These are phyloP conservation scores for Fusarium sp. DNA, from an alignment of 2,329 filamentous ascomycete species.

Conservation along the genomic window DNA sequence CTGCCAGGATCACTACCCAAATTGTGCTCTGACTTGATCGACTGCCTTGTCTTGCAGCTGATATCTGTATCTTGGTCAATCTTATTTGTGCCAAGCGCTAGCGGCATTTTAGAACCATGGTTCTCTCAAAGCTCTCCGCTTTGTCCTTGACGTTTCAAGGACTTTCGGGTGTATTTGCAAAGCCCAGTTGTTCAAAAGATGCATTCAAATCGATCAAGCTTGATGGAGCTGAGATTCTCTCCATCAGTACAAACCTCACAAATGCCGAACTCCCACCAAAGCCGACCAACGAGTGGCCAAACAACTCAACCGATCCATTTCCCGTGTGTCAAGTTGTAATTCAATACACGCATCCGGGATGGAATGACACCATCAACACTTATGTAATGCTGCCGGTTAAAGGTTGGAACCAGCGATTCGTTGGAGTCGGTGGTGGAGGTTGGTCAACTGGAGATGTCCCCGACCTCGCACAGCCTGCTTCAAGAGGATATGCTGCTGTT, in stretches of 20 bases:
- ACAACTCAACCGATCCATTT: background rate
- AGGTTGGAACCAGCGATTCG: conserved; percentile 36
- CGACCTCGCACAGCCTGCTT: conserved; percentile 5
- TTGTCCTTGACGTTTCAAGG: background rate
- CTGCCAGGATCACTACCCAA: background rate
- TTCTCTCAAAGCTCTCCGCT: background rate
- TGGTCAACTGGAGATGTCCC: conserved; percentile 21
- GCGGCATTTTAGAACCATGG: background rate
- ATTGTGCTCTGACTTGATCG: too few relatives aligned
- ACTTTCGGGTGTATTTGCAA: accelerated
- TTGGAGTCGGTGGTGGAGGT: conserved; percentile 33
- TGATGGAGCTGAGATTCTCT: conserved; percentile 2
- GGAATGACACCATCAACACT: conserved; percentile 28
- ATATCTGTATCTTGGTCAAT: too few relatives aligned
- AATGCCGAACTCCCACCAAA: background rate
- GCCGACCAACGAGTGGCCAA: conserved; percentile 18
- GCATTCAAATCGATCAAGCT: background rate
- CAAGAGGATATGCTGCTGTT: conserved; percentile 13
- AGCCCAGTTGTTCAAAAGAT: background rate
- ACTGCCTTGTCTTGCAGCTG: background rate
- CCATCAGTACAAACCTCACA: background rate
- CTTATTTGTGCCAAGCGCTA: background rate
- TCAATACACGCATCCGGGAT: conserved; percentile 33
- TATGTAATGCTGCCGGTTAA: conserved; percentile 20
- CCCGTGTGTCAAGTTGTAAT: conserved; percentile 22